phyloP scores from a whole-genome alignment of 2,329 filamentous ascomycete species.

The Fusarium circinatum region DNA sequence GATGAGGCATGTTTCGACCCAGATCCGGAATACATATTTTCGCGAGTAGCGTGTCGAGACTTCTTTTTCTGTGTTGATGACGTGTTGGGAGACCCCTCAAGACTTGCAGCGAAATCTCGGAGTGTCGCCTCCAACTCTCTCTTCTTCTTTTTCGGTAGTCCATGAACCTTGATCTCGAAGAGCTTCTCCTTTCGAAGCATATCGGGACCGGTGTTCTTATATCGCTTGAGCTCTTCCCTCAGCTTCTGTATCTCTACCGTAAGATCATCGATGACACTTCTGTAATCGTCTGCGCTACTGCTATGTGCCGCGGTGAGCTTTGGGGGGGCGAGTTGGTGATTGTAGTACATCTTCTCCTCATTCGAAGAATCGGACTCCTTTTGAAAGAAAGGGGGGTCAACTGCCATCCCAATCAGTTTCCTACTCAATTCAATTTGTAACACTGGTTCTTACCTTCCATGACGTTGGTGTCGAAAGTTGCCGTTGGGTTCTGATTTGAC shows the following conservation, averaged over 20 bases:
- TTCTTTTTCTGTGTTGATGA: constrained; percentile 56
- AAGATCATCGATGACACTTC: constrained; percentile 87
- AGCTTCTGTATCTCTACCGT: constrained; percentile 85
- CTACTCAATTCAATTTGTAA: background rate
- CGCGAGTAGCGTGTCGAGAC: constrained; percentile 52
- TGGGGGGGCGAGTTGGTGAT: constrained; percentile 40
- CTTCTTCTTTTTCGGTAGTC: constrained; percentile 76
- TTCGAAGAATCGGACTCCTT: constrained; percentile 63
- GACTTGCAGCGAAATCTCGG: constrained; percentile 73
- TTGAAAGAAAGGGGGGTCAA: constrained; percentile 67
- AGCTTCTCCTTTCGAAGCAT: constrained; percentile 79
- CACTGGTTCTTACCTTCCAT: constrained; percentile 58
- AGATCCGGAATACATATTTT: constrained; percentile 53
- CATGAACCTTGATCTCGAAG: constrained; percentile 85
- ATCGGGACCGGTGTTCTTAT: constrained; percentile 73
- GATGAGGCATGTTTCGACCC: constrained; percentile 63
- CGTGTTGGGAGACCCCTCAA: constrained; percentile 61
- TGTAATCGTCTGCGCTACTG: constrained; percentile 78
- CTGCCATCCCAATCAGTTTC: constrained; percentile 39
- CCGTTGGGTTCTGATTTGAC: constrained; percentile 61
- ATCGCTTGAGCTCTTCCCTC: constrained; percentile 76
- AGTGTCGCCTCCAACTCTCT: constrained; percentile 79
- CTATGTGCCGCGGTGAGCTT: constrained; percentile 54
- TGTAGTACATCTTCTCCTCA: constrained; percentile 51
- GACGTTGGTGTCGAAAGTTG: constrained; percentile 52